Evolutionary conservation across 495 filamentous ascomycete species (phyloP).

Genomic region (Astrocystis sublimbata): DNA sequence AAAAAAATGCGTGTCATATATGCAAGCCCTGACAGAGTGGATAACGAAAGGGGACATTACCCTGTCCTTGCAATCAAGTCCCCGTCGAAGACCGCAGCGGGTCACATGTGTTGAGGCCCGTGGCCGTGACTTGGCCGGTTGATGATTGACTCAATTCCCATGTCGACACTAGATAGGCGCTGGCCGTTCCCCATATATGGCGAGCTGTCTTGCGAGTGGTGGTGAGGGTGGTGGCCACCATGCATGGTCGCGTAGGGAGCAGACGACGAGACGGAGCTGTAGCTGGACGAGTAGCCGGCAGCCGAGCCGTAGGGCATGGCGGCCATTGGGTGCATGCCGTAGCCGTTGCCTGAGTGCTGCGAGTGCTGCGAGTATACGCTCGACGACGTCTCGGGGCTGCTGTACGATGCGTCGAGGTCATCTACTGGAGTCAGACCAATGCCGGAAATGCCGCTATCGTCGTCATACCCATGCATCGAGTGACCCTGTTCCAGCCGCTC

Average conservation of each 20-base stretch:
- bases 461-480: slow-evolving; percentile 46
- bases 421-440: slow-evolving; percentile 53
- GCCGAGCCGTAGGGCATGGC: slow-evolving; percentile 25
- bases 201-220: slow-evolving; percentile 42
- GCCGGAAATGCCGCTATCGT: slow-evolving; percentile 50
- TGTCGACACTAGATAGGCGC: slow-evolving; percentile 55
- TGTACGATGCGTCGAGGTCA: slow-evolving; percentile 50
- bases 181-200: slow-evolving; percentile 49
- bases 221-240: slow-evolving; percentile 27
- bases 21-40: not conserved
- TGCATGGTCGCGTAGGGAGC: slow-evolving; percentile 47
- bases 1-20: slow-evolving; percentile 8
- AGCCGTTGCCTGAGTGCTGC: slow-evolving; percentile 31
- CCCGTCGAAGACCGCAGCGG: not conserved
- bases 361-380: slow-evolving; percentile 30
- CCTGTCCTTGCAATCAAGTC: not conserved
- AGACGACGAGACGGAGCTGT: slow-evolving; percentile 34
- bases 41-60: not conserved
- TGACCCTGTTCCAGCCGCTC: slow-evolving; percentile 48
- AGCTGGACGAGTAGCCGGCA: slow-evolving; percentile 33
- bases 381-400: slow-evolving; percentile 48
- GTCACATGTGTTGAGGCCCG: slow-evolving; percentile 21
- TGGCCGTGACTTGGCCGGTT: slow-evolving; percentile 42
- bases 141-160: slow-evolving; percentile 58
- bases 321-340: slow-evolving; percentile 31